Base-by-base conservation (phyloP, 2,329 filamentous ascomycete genomes). In the Claviceps sp. region DNA sequence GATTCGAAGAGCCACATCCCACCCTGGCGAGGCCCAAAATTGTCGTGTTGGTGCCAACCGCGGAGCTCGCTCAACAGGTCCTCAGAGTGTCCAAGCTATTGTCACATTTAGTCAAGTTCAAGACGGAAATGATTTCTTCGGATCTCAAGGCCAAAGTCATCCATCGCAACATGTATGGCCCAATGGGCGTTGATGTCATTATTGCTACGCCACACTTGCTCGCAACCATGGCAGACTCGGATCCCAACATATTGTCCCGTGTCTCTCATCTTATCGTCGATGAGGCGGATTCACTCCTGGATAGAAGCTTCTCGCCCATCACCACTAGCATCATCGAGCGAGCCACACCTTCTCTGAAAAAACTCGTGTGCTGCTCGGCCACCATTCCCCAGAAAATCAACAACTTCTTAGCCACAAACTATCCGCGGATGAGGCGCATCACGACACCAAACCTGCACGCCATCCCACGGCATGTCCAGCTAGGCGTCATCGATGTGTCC, bases 371-470 rank as follows among this genome's bases (percentile, higher is more conserved):
- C 57, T 98, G 93, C 73, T 97, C 91, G 3, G 93, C 93, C 49
- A 98, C 93, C 5, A 97, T 98, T 55, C 93, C 94, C 2, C 81
- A 85, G 57, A 87, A 87, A 59, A 78, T 98, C 18, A 93, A 98
- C 71, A 84, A 79, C 58, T 89, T 86, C 65, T 77, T 98, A n/a
- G 79, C 81, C 50, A 79, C 81, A 55, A 83, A 84, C 56, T 96
- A 90, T 66, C 91, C 93, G 0, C 76, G 87, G 59, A 89, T 95
- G 70, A 73, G 76, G 46, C 85, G 93, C 55, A 82, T 98, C 56
- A 91, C 91, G 1, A 98, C 93, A 0, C 93, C 93, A 0, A 96
- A 97, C 63, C 77, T 98, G 0, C 93, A 98, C 68, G 89, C 93
- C 54, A 95, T 98, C 59, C 93, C 93, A 2, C 84, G 93, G 43